Percentiles rank a stretch among this genome's conserved stretches.
Evolutionary conservation across 306 rosid species (phyloP).

Genomic region (Citrullus amarus): DNA sequence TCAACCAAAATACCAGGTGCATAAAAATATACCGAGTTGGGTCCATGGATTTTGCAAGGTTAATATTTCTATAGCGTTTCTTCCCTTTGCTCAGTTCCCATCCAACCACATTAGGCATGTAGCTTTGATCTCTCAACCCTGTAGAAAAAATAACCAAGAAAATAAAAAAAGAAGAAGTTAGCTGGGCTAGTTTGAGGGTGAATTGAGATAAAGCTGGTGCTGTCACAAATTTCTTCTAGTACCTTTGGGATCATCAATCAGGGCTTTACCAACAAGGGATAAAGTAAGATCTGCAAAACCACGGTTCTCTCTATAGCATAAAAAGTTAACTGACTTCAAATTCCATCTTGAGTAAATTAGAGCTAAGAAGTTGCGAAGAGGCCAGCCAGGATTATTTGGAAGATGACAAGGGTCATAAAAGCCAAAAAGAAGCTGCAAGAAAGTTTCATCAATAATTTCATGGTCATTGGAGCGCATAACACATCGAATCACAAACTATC

Average conservation of each 20-base stretch:
- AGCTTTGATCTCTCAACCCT: slow-evolving; percentile 42
- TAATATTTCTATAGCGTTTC: slow-evolving; percentile 53
- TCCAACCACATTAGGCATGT: slow-evolving; percentile 62
- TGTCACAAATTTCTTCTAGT: slow-evolving; percentile 18
- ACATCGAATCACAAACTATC: slow-evolving; percentile 1
- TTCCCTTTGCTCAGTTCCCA: slow-evolving; percentile 84
- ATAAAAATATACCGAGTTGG: slow-evolving; percentile 54
- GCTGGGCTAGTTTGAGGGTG: slow-evolving; percentile 2
- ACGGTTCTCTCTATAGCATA: slow-evolving; percentile 88
- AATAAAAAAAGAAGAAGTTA: slow-evolving; percentile 8
- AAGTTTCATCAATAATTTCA: slow-evolving; percentile 7
- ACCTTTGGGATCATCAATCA: slow-evolving; percentile 57
- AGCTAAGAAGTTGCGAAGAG: slow-evolving; percentile 87
- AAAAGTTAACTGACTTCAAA: slow-evolving; percentile 52
- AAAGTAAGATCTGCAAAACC: slow-evolving; percentile 77
- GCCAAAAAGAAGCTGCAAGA: slow-evolving; percentile 73
- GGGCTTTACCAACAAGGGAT: slow-evolving; percentile 83
- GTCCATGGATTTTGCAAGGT: slow-evolving; percentile 92
- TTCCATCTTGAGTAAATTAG: slow-evolving; percentile 66
- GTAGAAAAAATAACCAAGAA: neutral
- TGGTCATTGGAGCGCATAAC: slow-evolving; percentile 7
- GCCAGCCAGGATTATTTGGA: slow-evolving; percentile 90
- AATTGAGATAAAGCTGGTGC: slow-evolving; percentile 13
- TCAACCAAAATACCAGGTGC: neutral
- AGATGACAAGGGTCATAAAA: slow-evolving; percentile 95